Evolutionary conservation across 2,329 filamentous ascomycete species (phyloP), one percentile per base, ranked within the genome.

Genomic region (Gyromitra esculenta): DNA sequence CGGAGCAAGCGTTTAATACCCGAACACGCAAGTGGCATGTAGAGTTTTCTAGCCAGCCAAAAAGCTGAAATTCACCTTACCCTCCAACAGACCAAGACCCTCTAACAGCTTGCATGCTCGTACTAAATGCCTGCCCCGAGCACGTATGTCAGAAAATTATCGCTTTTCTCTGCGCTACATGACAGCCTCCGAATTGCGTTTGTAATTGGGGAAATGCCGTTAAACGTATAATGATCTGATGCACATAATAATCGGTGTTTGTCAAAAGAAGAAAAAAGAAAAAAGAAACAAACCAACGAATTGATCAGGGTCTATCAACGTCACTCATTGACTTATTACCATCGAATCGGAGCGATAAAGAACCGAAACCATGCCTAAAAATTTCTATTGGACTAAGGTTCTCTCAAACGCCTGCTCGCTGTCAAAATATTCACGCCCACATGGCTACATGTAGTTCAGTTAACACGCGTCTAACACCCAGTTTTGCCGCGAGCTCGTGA

Each of bases 121-220:
- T 31, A 31, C 25, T 31, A 31, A 31, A 31, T 31, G 25, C 25
- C 25, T 31, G 25, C 25, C 25, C 25, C 25, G 25, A 31, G 25
- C 25, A 31, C 66, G 41, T 57, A 68, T 13, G 35, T 57, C 37
- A 37, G 15, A 18, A 52, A 52, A n/a, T 6, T 21, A 48, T n/a
- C 18, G 13, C 50, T 5, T 45, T 52, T 45, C 35, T 25, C 41
- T 52, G 48, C 43, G 31, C 4, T 25, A 43, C 43, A 43, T 45
- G 35, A 39, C 41, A 73, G 68, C 70, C 54, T 52, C 35, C 54
- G 21, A 67, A 59, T 57, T 45, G 18, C 52, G 31, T 60, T 59
- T 25, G 56, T 63, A 64, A 43, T 52, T 18, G 3, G 43, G 62
- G 37, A 60, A 50, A 50, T 9, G 52, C 43, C 13, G 31, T 54